A percentile compares a stretch with the other conserved stretches of the same genome.
These are phyloP conservation scores for Diaporthe vexans DNA, from an alignment of 2,329 filamentous ascomycete species.

Conservation along the genomic window DNA sequence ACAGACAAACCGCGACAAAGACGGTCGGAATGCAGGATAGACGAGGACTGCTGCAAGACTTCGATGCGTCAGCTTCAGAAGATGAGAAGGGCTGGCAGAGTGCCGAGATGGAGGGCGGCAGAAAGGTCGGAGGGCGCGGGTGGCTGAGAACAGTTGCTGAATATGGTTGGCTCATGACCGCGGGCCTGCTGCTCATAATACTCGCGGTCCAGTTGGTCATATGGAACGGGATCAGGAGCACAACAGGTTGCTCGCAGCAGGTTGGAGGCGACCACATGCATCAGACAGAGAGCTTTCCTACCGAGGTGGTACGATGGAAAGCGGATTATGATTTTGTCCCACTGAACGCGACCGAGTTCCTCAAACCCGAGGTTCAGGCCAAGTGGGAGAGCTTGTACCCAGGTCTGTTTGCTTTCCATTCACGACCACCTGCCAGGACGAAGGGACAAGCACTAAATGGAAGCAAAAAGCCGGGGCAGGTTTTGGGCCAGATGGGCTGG, in stretches of 20 bases:
- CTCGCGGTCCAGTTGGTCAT: conserved; percentile 46
- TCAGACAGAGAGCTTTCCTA: conserved; percentile 53
- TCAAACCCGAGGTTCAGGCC: conserved; percentile 52
- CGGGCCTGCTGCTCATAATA: conserved; percentile 49
- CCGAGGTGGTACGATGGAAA: conserved; percentile 54
- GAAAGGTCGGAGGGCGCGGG: conserved; percentile 30
- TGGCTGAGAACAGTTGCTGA: conserved; percentile 42
- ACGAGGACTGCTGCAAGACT: conserved; percentile 50
- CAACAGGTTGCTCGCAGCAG: conserved; percentile 46
- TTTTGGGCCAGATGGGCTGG: conserved; percentile 42
- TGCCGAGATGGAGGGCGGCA: conserved; percentile 36
- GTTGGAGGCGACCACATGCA: conserved; percentile 56
- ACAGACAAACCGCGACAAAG: conserved; percentile 20
- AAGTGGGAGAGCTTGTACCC: conserved; percentile 58
- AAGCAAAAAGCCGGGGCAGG: conserved; percentile 27
- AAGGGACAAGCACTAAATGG: not conserved
- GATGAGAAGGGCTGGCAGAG: conserved; percentile 49
- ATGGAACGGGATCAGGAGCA: conserved; percentile 40
- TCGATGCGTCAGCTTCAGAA: conserved; percentile 47
- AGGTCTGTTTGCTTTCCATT: conserved; percentile 45
- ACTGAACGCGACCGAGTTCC: conserved; percentile 55
- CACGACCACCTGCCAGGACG: too few species aligned
- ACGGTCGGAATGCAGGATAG: conserved; percentile 47
- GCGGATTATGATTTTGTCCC: conserved; percentile 56
- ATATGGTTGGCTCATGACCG: conserved; percentile 52